phyloP scores from a whole-genome alignment of 73 alveolate genomes.

The Uronychia setigera region DNA sequence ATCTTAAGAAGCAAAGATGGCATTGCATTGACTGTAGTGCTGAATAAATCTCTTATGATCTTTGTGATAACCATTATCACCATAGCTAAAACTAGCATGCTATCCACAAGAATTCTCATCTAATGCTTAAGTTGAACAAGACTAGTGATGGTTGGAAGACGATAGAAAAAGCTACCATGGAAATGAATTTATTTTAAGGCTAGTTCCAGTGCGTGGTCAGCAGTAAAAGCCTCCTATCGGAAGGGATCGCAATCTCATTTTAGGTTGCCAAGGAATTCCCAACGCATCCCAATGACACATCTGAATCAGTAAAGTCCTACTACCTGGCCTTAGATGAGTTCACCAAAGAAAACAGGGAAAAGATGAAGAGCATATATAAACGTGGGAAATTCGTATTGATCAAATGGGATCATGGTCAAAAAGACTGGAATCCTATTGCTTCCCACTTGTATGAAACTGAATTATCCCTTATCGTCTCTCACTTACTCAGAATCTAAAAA shows the following conservation, averaged over 20 bases:
- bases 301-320: not conserved
- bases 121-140: not conserved
- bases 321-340: not conserved
- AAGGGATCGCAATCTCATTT: not conserved
- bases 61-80: not conserved
- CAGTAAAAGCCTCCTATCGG: not conserved
- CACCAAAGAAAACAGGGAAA: not conserved
- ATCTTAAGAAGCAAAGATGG: not conserved
- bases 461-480: not conserved
- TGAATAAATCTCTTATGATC: not conserved
- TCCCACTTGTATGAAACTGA: not conserved
- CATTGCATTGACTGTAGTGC: not conserved
- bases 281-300: not conserved
- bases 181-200: not conserved
- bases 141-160: not conserved
- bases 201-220: not conserved
- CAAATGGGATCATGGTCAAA: not conserved
- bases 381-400: not conserved
- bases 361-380: not conserved
- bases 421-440: not conserved
- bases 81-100: not conserved
- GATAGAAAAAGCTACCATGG: not conserved
- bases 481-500: not conserved
- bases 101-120: not conserved
- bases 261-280: not conserved